Evolutionary conservation across 2,329 filamentous ascomycete genomes (phyloP).

Genomic region (Pyrenochaeta sp.): DNA sequence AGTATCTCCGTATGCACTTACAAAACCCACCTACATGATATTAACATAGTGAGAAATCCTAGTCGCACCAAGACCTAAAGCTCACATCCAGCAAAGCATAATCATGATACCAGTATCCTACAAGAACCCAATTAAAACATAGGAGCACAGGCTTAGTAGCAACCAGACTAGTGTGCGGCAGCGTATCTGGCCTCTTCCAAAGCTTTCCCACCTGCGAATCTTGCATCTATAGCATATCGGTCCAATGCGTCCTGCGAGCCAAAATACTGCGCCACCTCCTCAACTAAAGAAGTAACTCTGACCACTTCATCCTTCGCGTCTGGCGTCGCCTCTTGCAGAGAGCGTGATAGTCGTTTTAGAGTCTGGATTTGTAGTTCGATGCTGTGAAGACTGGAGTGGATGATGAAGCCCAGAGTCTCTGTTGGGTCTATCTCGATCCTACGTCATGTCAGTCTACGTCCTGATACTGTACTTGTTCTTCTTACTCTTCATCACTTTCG

Average conservation of each 20-base stretch:
- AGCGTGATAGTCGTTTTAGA: constrained; percentile 32
- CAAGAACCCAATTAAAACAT: background rate
- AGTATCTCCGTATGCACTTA: no score
- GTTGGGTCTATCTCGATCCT: constrained; percentile 21
- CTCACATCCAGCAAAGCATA: no score
- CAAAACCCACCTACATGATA: no score
- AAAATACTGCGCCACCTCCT: constrained; percentile 30
- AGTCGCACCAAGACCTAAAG: no score
- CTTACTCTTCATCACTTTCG: constrained; percentile 15
- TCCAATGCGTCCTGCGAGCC: constrained; percentile 28
- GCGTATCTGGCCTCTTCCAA: constrained; percentile 25
- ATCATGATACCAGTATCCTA: background rate
- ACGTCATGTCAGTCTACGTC: constrained; percentile 9
- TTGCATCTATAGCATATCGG: constrained; percentile 22
- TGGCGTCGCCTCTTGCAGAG: constrained; percentile 35
- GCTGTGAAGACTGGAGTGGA: constrained; percentile 31
- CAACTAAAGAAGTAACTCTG: constrained; percentile 22
- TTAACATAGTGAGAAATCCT: no score
- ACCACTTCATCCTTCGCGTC: constrained; percentile 28
- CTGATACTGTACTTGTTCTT: background rate
- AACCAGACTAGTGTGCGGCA: constrained; percentile 1
- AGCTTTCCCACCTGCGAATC: constrained; percentile 26
- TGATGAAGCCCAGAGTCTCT: constrained; percentile 28
- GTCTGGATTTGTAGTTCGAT: constrained; percentile 32
- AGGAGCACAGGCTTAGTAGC: background rate